Percentiles rank a stretch among this genome's conserved stretches.
phyloP scores from a whole-genome alignment of 768 basidiomycete genomes.

The Tylopilus plumbeoviolaceoides region DNA sequence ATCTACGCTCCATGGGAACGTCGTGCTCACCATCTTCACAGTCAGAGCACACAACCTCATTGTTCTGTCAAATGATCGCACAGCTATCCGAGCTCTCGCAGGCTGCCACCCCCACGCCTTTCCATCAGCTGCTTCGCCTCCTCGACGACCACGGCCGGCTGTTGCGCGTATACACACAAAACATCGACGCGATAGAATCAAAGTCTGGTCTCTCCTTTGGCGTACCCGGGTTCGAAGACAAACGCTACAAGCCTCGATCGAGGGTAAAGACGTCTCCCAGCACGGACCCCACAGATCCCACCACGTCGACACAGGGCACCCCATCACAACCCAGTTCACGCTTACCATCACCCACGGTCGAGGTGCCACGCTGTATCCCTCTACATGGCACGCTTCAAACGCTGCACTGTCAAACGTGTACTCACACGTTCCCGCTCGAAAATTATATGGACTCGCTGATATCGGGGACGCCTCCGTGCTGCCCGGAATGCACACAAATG shows the following conservation, averaged over 20 bases:
- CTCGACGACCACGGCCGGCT: slow-evolving; percentile 76
- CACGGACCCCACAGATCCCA: slow-evolving; percentile 12
- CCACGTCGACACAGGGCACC: slow-evolving; percentile 11
- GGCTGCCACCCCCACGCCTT: slow-evolving; percentile 72
- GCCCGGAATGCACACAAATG: slow-evolving; percentile 72
- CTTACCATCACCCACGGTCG: slow-evolving; percentile 48
- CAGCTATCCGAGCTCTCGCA: slow-evolving; percentile 70
- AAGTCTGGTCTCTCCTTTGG: slow-evolving; percentile 87
- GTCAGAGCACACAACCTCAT: slow-evolving; percentile 70
- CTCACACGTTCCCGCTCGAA: slow-evolving; percentile 62
- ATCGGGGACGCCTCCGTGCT: slow-evolving; percentile 63
- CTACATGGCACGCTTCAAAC: slow-evolving; percentile 82
- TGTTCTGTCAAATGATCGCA: slow-evolving; percentile 89
- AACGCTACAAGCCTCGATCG: slow-evolving; percentile 49
- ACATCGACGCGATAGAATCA: slow-evolving; percentile 85
- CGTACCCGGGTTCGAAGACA: slow-evolving; percentile 65
- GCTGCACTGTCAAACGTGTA: slow-evolving; percentile 81
- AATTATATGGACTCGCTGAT: slow-evolving; percentile 57
- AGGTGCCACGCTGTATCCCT: slow-evolving; percentile 80
- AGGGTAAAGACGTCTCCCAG: slow-evolving; percentile 37
- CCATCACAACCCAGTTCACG: slow-evolving; percentile 29
- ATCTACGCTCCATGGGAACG: slow-evolving; percentile 2
- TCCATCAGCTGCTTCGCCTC: slow-evolving; percentile 69
- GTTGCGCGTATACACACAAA: slow-evolving; percentile 88
- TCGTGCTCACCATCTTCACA: slow-evolving; percentile 32